A percentile compares a stretch with the other conserved stretches of the same genome.
phyloP scores from a whole-genome alignment of 1,284 basidiomycete genomes.

The Pterulicium gracile region DNA sequence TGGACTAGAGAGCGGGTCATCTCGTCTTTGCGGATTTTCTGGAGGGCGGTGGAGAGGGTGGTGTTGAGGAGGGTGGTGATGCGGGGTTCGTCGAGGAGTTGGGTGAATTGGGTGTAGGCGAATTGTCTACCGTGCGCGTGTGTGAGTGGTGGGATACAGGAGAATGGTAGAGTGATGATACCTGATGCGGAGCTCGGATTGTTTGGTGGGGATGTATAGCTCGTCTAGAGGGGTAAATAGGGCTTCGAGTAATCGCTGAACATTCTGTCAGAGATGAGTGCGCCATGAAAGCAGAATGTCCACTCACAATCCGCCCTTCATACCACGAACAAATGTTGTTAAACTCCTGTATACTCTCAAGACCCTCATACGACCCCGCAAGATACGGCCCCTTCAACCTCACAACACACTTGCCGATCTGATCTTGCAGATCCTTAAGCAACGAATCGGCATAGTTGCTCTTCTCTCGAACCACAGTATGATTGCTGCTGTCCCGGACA shows the following conservation, averaged over 20 bases:
- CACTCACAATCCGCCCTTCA: slow-evolving; percentile 46
- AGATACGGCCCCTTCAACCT: slow-evolving; percentile 15
- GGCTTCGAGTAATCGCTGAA: slow-evolving; percentile 40
- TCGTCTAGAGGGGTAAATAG: slow-evolving; percentile 57
- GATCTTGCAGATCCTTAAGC: not conserved
- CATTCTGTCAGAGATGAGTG: not conserved
- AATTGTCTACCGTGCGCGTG: slow-evolving; percentile 29
- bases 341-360: slow-evolving; percentile 42
- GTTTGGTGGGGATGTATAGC: slow-evolving; percentile 27
- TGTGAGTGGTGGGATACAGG: slow-evolving; percentile 2
- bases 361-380: slow-evolving; percentile 14
- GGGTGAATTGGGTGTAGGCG: slow-evolving; percentile 24
- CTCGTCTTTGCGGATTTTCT: not conserved
- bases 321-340: slow-evolving; percentile 50
- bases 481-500: slow-evolving; percentile 38
- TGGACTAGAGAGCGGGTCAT: slow-evolving; percentile 2
- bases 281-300: not conserved
- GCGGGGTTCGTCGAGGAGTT: not conserved
- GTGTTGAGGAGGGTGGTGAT: not conserved
- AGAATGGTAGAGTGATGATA: slow-evolving; percentile 15
- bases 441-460: no score
- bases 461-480: slow-evolving; percentile 36
- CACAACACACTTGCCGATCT: slow-evolving; percentile 40
- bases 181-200: slow-evolving; percentile 33
- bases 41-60: not conserved